Conservation (phyloP, 805 yeast species). For the Blastobotrys peoriensis region DNA sequence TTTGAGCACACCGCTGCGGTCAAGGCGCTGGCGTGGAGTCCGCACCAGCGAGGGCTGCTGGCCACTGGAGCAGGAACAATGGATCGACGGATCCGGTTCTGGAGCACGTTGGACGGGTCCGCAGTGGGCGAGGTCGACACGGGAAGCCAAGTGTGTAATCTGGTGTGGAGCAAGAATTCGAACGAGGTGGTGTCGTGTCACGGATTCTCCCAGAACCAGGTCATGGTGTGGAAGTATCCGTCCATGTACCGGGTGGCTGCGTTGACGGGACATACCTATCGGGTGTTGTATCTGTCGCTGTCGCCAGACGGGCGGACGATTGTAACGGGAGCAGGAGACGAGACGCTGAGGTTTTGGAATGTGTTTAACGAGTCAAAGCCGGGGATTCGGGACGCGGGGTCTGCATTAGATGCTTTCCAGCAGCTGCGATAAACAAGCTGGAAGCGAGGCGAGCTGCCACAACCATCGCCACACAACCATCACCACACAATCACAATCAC, state of each 20-base stretch:
- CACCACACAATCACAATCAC: too few species aligned
- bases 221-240: constrained; percentile 91
- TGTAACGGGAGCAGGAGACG: constrained; percentile 98
- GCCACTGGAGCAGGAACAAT: constrained; percentile 98
- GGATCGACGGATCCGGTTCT: constrained; percentile 80
- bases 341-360: constrained; percentile 92
- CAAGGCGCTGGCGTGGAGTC: constrained; percentile 96
- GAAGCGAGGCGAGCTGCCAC: too few species aligned
- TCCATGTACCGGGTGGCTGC: constrained; percentile 90
- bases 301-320: constrained; percentile 96
- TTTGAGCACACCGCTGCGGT: constrained; percentile 94
- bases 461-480: too few species aligned
- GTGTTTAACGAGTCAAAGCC: constrained; percentile 60
- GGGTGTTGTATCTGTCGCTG: constrained; percentile 82
- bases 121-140: constrained; percentile 80
- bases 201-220: constrained; percentile 86
- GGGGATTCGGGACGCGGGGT: constrained; percentile 3
- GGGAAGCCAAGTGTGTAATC: constrained; percentile 93
- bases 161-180: constrained; percentile 87
- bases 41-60: constrained; percentile 87
- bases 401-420: constrained; percentile 18
- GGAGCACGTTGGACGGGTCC: constrained; percentile 82
- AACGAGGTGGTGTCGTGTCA: constrained; percentile 92
- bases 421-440: constrained; percentile 15
- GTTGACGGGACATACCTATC: constrained; percentile 86